phyloP scores from a whole-genome alignment of 139 green algal genomes.

The Chlamydomonas eustigma region DNA sequence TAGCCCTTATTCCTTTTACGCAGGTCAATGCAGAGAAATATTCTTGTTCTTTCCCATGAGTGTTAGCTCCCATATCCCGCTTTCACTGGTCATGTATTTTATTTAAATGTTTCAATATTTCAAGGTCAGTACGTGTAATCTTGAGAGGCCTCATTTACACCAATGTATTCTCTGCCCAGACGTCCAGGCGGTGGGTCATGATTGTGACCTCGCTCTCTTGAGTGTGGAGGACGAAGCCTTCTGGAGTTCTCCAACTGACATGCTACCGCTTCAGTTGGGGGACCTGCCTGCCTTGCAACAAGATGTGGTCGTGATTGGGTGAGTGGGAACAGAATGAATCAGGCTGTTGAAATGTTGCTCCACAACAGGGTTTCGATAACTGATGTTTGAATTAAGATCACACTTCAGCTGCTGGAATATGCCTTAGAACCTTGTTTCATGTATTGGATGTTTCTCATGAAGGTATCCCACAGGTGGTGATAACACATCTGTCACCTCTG shows the following conservation, averaged over 20 bases:
- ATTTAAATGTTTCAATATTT: background rate
- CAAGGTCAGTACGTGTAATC: background rate
- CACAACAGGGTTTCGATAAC: too few relatives aligned
- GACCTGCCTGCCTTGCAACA: conserved; percentile 53
- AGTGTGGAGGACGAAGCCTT: conserved; percentile 56
- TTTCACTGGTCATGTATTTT: background rate
- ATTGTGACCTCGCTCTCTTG: conserved; percentile 61
- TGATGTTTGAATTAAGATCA: too few relatives aligned
- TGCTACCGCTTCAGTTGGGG: conserved; percentile 51
- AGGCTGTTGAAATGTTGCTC: too few relatives aligned
- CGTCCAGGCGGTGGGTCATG: conserved; percentile 67
- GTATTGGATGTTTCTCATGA: too few relatives aligned
- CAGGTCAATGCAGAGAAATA: too few relatives aligned
- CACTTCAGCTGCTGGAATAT: too few relatives aligned
- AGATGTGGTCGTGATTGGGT: conserved; percentile 32
- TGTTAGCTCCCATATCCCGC: too few relatives aligned
- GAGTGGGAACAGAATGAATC: too few relatives aligned
- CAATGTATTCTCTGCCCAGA: conserved; percentile 19
- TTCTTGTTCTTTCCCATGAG: too few relatives aligned
- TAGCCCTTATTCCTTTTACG: too few relatives aligned
- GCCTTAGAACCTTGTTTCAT: too few relatives aligned
- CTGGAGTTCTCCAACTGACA: conserved; percentile 37
- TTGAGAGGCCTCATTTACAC: background rate
- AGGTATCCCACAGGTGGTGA: conserved; percentile 58
- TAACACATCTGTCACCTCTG: conserved; percentile 53